phyloP scores from a whole-genome alignment of 1,284 basidiomycete species.

The Rhodotorula mucilaginosa region DNA sequence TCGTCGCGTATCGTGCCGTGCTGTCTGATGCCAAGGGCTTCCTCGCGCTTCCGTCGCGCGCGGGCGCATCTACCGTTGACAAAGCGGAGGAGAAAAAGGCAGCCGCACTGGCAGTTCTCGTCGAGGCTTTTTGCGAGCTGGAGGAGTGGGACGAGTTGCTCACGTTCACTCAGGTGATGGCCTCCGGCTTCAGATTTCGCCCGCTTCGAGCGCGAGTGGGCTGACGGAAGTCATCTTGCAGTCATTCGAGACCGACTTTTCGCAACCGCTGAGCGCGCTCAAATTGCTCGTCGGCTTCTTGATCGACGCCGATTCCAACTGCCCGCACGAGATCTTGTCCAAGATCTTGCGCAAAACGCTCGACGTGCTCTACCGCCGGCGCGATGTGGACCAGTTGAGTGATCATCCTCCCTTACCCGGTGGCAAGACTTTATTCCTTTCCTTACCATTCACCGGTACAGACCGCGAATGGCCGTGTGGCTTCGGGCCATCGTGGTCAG shows the following conservation, averaged over 20 bases:
- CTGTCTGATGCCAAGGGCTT: too few relatives aligned
- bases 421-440: background rate
- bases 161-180: background rate
- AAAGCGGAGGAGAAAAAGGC: too few relatives aligned
- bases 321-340: slow-evolving; percentile 2
- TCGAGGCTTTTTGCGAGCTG: background rate
- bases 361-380: slow-evolving; percentile 2
- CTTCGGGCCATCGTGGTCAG: slow-evolving; percentile 6
- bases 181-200: slow-evolving; percentile 12
- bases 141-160: too few relatives aligned
- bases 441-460: background rate
- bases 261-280: slow-evolving; percentile 6
- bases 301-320: background rate
- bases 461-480: slow-evolving; percentile 9
- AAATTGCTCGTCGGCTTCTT: slow-evolving; percentile 14
- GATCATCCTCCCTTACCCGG: too few relatives aligned
- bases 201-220: background rate
- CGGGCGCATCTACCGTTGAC: too few relatives aligned
- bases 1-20: too few relatives aligned
- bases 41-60: too few relatives aligned
- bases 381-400: slow-evolving; percentile 14
- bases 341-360: slow-evolving; percentile 17
- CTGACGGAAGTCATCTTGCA: slow-evolving; percentile 3
- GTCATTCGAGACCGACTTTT: background rate
- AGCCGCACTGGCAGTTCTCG: too few relatives aligned